Evolutionary conservation across 2,329 filamentous ascomycete species (phyloP).

Genomic region (Alternaria triticimaculans): DNA sequence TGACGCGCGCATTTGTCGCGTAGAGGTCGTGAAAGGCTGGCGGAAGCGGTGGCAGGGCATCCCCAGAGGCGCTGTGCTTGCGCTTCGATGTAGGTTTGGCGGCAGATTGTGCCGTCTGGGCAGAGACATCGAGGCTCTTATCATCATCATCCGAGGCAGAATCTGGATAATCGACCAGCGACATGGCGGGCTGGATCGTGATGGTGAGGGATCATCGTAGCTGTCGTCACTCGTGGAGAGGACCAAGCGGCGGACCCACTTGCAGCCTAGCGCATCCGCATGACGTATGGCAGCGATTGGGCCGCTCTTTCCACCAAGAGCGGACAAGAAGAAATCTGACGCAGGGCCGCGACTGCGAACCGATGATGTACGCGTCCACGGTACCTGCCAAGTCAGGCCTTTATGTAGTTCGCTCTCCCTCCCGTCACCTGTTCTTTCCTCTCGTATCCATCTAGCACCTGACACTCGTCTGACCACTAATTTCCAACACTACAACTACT

Average conservation of each 20-base stretch:
- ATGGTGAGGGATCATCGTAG: conserved; percentile 19
- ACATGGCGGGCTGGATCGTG: conserved; percentile 33
- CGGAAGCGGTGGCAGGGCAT: conserved; percentile 74
- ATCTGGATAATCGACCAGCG: conserved; percentile 57
- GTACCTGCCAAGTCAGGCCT: conserved; percentile 44
- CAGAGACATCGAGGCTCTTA: conserved; percentile 13
- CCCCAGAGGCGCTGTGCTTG: conserved; percentile 32
- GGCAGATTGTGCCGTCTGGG: conserved; percentile 16
- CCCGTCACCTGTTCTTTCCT: conserved; percentile 19
- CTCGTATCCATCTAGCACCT: conserved; percentile 8
- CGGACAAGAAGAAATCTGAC: conserved; percentile 11
- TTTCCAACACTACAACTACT: not conserved
- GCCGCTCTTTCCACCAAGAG: conserved; percentile 14
- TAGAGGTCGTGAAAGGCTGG: conserved; percentile 87
- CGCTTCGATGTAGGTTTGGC: conserved; percentile 34
- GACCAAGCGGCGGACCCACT: conserved; percentile 25
- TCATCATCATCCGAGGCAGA: conserved; percentile 59
- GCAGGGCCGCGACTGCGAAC: conserved; percentile 26
- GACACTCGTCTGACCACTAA: not conserved
- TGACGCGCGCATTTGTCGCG: conserved; percentile 77
- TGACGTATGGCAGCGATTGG: conserved; percentile 36
- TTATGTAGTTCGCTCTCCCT: conserved; percentile 26
- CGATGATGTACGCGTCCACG: conserved; percentile 41
- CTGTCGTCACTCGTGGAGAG: conserved; percentile 25
- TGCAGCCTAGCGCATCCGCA: conserved; percentile 28